phyloP scores from a whole-genome alignment of 208 protist genomes.

The Leishmania tarentolae region DNA sequence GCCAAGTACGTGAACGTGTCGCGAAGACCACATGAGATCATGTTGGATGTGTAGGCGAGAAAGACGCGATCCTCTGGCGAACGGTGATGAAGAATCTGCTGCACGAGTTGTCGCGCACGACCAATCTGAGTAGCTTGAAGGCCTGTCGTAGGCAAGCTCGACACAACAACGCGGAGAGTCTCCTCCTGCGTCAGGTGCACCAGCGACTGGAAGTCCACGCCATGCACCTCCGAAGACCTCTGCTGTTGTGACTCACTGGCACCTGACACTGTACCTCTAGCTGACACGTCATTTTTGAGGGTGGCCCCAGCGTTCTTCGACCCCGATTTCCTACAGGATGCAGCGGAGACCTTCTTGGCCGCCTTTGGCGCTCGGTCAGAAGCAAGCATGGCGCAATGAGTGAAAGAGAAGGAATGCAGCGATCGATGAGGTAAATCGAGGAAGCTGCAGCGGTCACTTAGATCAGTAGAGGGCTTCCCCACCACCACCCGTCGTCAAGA shows the following conservation, averaged over 20 bases:
- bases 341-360: not conserved
- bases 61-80: constrained; percentile 91
- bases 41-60: constrained; percentile 99
- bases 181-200: constrained; percentile 49
- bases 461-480: not conserved
- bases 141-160: constrained; percentile 43
- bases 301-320: not conserved
- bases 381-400: not conserved
- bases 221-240: not conserved
- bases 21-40: constrained; percentile 98
- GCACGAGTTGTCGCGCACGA: constrained; percentile 63
- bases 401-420: not conserved
- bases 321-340: not conserved
- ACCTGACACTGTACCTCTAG: not conserved
- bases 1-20: constrained; percentile 98
- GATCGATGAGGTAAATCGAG: not conserved
- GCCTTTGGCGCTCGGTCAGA: not conserved
- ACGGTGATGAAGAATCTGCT: constrained; percentile 58
- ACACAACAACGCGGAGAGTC: constrained; percentile 53
- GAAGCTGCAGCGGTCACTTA: not conserved
- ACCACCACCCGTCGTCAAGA: not conserved
- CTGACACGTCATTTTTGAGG: not conserved
- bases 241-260: not conserved
- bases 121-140: constrained; percentile 85
- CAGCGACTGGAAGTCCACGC: constrained; percentile 64